phyloP scores from a whole-genome alignment of 2,329 filamentous ascomycete genomes.

The Colletotrichum sp. region DNA sequence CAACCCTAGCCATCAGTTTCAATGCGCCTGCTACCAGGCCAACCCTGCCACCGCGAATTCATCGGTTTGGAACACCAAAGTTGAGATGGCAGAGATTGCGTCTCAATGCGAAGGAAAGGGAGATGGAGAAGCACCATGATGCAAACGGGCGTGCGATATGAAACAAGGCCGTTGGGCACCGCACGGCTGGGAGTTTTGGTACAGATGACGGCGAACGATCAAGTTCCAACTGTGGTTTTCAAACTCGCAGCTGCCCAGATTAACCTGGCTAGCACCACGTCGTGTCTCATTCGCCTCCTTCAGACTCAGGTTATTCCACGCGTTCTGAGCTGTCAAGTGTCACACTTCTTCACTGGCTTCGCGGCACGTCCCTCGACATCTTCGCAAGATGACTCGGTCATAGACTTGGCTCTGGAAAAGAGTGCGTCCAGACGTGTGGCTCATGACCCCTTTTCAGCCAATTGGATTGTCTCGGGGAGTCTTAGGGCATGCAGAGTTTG shows the following conservation, averaged over 20 bases:
- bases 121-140: conserved; percentile 1
- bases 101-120: conserved; percentile 6
- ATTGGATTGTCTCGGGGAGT: neutral
- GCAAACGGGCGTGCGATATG: conserved; percentile 1
- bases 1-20: neutral
- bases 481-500: neutral
- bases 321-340: conserved; percentile 3
- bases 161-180: conserved; percentile 17
- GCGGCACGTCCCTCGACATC: neutral
- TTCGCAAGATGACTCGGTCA: conserved; percentile 3
- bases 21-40: neutral
- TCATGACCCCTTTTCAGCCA: neutral
- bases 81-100: conserved; percentile 21
- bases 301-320: neutral
- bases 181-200: neutral
- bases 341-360: neutral
- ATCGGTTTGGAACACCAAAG: neutral
- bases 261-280: neutral
- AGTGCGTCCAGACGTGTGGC: neutral
- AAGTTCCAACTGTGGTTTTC: neutral
- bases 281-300: neutral
- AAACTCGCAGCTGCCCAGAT: neutral
- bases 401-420: neutral
- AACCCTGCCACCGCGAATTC: neutral
- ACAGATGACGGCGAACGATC: neutral